These are phyloP conservation scores for Talaromyces atroroseus DNA, from an alignment of 2,329 filamentous ascomycete species.

Conservation along the genomic window DNA sequence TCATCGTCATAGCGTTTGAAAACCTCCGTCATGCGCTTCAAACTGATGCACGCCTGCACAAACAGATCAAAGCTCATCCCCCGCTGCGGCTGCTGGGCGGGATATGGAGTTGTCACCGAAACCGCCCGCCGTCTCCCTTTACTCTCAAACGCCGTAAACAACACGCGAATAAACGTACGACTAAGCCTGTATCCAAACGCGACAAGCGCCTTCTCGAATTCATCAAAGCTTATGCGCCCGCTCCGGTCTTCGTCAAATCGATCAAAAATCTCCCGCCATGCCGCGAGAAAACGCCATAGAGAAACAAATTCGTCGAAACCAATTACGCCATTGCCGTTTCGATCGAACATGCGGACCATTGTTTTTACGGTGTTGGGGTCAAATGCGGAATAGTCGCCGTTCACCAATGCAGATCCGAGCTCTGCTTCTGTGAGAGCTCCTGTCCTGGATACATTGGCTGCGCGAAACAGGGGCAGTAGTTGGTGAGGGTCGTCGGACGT, in stretches of 20 bases:
- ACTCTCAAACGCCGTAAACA: conserved; percentile 85
- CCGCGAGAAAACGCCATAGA: conserved; percentile 90
- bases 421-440: conserved; percentile 82
- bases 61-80: conserved; percentile 93
- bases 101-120: background rate
- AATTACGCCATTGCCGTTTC: conserved; percentile 80
- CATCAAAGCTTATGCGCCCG: conserved; percentile 77
- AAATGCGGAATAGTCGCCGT: conserved; percentile 92
- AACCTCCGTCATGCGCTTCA: conserved; percentile 98
- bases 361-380: conserved; percentile 91
- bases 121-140: conserved; percentile 37
- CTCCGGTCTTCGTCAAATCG: conserved; percentile 84
- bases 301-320: conserved; percentile 95
- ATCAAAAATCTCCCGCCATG: conserved; percentile 92
- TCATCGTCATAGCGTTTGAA: conserved; percentile 99
- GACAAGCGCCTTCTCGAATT: conserved; percentile 85
- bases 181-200: conserved; percentile 91
- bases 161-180: conserved; percentile 71
- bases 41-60: conserved; percentile 91
- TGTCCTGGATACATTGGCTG: conserved; percentile 72
- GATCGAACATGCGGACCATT: conserved; percentile 99
- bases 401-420: conserved; percentile 84
- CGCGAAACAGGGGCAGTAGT: conserved; percentile 78
- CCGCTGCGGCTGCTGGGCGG: conserved; percentile 25
- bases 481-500: conserved; percentile 50